Percentiles rank a stretch among this genome's conserved stretches.
phyloP scores from a whole-genome alignment of 2,329 filamentous ascomycete species.

The Hirsutella thompsonii region DNA sequence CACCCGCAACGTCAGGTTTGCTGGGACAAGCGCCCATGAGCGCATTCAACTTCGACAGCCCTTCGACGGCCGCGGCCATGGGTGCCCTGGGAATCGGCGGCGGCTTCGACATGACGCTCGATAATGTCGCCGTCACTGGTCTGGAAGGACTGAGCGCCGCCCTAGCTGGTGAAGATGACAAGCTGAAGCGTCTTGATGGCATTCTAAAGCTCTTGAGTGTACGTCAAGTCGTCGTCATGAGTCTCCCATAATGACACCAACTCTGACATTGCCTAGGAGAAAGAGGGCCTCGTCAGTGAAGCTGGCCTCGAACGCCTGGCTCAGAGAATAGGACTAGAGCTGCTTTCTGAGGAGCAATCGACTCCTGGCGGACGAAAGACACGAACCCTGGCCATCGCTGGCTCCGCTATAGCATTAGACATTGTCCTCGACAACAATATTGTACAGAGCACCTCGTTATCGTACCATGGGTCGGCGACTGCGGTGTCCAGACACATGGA shows the following conservation, averaged over 20 bases:
- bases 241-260: background rate
- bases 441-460: constrained; percentile 48
- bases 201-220: constrained; percentile 39
- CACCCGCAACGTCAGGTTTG: constrained; percentile 40
- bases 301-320: constrained; percentile 62
- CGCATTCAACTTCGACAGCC: constrained; percentile 49
- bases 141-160: constrained; percentile 25
- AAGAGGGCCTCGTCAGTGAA: constrained; percentile 56
- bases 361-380: constrained; percentile 33
- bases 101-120: constrained; percentile 38
- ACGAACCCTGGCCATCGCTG: constrained; percentile 48
- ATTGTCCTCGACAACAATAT: constrained; percentile 49
- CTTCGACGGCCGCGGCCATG: constrained; percentile 48
- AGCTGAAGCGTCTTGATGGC: constrained; percentile 37
- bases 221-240: constrained; percentile 8
- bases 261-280: constrained; percentile 17
- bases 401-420: constrained; percentile 46
- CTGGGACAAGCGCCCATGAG: constrained; percentile 31
- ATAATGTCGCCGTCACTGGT: constrained; percentile 35
- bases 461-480: constrained; percentile 46
- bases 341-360: constrained; percentile 42
- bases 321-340: constrained; percentile 52
- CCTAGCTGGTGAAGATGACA: constrained; percentile 39
- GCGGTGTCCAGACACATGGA: constrained; percentile 47
- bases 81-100: constrained; percentile 38